A percentile compares a stretch with the other conserved stretches of the same genome.
phyloP scores from a whole-genome alignment of 1,284 basidiomycete species.

The Ustilago lituana region DNA sequence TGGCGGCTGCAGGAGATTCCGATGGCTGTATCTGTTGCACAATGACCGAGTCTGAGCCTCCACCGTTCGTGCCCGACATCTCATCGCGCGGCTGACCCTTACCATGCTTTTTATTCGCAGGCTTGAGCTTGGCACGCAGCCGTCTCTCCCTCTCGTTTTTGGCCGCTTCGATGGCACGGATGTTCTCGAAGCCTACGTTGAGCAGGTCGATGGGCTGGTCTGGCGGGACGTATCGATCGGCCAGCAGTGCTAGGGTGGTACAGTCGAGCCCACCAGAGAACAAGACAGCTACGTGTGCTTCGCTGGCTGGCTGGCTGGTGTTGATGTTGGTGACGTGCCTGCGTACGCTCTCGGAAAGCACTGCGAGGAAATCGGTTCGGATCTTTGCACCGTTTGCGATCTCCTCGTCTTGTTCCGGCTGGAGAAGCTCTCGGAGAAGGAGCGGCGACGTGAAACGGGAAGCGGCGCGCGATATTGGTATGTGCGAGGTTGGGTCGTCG shows the following conservation, averaged over 20 bases:
- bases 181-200: constrained; percentile 96
- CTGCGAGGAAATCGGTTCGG: constrained; percentile 61
- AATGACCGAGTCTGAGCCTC: too few relatives aligned
- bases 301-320: constrained; percentile 15
- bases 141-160: constrained; percentile 52
- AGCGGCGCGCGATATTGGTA: background rate
- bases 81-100: background rate
- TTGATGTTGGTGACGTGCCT: constrained; percentile 69
- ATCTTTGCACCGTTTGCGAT: background rate
- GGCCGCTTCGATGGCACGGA: constrained; percentile 72
- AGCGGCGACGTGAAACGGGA: constrained; percentile 18
- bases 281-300: constrained; percentile 78
- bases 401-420: background rate
- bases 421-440: constrained; percentile 26
- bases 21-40: background rate
- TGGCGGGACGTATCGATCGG: constrained; percentile 73
- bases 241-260: constrained; percentile 81
- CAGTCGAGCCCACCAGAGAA: constrained; percentile 98
- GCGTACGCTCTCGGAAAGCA: constrained; percentile 68
- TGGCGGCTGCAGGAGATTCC: background rate
- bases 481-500: constrained; percentile 2
- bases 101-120: background rate
- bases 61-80: constrained; percentile 15
- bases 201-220: constrained; percentile 83
- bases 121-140: constrained; percentile 12